Base-by-base conservation (phyloP, 768 basidiomycete species). In the Boletus rex-veris region DNA sequence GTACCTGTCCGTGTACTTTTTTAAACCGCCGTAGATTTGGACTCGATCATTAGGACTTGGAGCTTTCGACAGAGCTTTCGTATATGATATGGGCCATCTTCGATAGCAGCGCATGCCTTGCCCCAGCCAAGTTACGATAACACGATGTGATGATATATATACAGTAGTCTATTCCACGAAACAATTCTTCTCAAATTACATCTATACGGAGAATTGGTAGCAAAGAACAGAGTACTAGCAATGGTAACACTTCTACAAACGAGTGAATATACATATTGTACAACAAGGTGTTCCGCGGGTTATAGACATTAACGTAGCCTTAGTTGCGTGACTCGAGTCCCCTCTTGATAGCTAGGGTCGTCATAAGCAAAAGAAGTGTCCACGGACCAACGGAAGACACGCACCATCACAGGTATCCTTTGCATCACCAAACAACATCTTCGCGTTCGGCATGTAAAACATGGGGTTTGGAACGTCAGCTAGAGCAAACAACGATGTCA, bases 381-480 rank as follows among this genome's bases (percentile, higher is more conserved):
- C 10, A 16, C 7, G 21, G 30, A 5, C 9, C 28, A 31, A 52
- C 15, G 14, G 28, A 19, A 42, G 26, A 54, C 31, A 58, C 74
- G 60, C 54, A 87, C 88, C 91, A 69, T 94, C 92, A 61, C 92
- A 93, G 30, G 87, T 89, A 63, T 90, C 88, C 66, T 92, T 92
- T 33, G 92, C 92, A 69, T 94, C 92, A 41, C 92, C 92, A 61
- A 94, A 94, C 57, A 94, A 63, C 92, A 94, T 94, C 74, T 86
- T 89, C 21, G 92, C 88, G 42, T 86, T 85, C 19, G 85, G 82
- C 86, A 92, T 90, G 71, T 89, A 94, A 77, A 94, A 94, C 86
- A 94, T 88, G 18, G 92, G 92, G 67, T 94, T 94, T 11, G 90
- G 92, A 10, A 93, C 91, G 66, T 93, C 91, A 48, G 92, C 91